Percentiles rank a stretch among this genome's conserved stretches.
These are phyloP conservation scores for Camellia japonica DNA, from an alignment of 148 eudicot species.

Conservation along the genomic window DNA sequence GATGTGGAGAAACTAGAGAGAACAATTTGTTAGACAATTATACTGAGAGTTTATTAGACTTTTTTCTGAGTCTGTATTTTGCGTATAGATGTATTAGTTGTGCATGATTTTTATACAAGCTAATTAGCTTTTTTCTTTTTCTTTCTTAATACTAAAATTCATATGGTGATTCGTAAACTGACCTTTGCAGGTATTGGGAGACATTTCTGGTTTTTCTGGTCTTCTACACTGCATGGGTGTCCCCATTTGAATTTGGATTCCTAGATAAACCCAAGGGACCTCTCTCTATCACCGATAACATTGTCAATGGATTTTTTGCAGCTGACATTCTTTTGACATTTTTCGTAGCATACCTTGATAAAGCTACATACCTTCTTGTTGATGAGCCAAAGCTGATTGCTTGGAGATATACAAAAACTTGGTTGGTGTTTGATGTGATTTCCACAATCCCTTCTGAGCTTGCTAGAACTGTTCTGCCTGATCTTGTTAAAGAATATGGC, in stretches of 20 bases:
- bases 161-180: not conserved
- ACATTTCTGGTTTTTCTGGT: constrained; percentile 22
- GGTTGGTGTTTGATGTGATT: constrained; percentile 68
- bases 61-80: not conserved
- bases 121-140: not conserved
- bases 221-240: constrained; percentile 30
- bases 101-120: not conserved
- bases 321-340: constrained; percentile 30
- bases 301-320: constrained; percentile 23
- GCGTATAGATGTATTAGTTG: not conserved
- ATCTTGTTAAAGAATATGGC: constrained; percentile 44
- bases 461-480: constrained; percentile 40
- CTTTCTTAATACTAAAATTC: not conserved
- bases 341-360: constrained; percentile 75
- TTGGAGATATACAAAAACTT: constrained; percentile 50
- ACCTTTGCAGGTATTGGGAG: constrained; percentile 21
- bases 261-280: constrained; percentile 6
- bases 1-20: not conserved
- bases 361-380: constrained; percentile 58
- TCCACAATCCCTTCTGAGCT: constrained; percentile 74
- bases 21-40: not conserved
- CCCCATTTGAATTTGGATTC: constrained; percentile 25
- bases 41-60: not conserved
- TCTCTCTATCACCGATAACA: constrained; percentile 12
- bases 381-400: constrained; percentile 62